Evolutionary conservation across 148 eudicot genomes (phyloP), one percentile per base, ranked within the genome.

Genomic region (Rhododendron mucronatum): DNA sequence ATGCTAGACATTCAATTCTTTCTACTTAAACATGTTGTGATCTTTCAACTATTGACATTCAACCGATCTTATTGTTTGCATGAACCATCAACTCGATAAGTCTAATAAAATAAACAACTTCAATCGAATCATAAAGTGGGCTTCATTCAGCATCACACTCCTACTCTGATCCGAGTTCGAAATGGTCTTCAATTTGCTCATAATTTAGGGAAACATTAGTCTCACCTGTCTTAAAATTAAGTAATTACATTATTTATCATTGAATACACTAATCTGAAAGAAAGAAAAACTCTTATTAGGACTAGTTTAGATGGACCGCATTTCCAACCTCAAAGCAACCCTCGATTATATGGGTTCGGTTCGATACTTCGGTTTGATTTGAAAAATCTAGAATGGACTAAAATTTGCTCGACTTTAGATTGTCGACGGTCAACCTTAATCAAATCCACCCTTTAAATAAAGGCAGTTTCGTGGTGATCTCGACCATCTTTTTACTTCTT

Each of bases 401-500:
- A 1, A 67, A 67, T 67, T 67, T 26, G 74, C 0, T 67, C 16
- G 3, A 11, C 5, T 26, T 11, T 67, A 63, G 71, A 63, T 7
- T n/a, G 50, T 11, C 21, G 33, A 67, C 1, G 33, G 12, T 26
- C 33, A 67, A 26, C 74, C 1, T 26, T 5, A 67, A 67, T 33
- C 74, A 67, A 67, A n/a, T n/a, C 33, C 15, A 67, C 74, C 33
- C 74, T 67, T 67, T 67, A 10, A 67, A 15, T 18, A 71, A 71
- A 71, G 39, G 71, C 53, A 67, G 41, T 61, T 39, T 6, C 48
- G 37, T 30, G 41, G 80, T 75, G 33, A 67, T 75, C 67, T 84
- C 53, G 51, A 84, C 81, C 86, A 51, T 50, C 86, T 51, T 35
- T 73, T 33, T 51, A 84, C 57, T 84, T 53, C 53, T 74, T 37